Conservation (phyloP, 2,329 filamentous ascomycete genomes). For the Boeremia exigua region DNA sequence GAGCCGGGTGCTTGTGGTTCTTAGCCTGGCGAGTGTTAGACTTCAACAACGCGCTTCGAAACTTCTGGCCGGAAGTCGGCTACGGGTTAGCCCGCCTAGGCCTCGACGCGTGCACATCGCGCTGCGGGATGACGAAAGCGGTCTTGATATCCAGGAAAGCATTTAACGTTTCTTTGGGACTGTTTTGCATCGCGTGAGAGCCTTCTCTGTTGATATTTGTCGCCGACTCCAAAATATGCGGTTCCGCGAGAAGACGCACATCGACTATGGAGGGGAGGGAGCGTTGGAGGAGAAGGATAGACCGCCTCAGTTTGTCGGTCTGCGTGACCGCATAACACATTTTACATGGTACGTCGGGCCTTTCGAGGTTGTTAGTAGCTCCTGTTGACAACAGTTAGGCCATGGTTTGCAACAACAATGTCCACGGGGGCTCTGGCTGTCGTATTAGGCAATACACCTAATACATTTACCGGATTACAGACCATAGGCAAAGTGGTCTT, state of each 20-base stretch:
- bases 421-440: constrained; percentile 73
- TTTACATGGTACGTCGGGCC: constrained; percentile 28
- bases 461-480: constrained; percentile 67
- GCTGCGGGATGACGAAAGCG: constrained; percentile 18
- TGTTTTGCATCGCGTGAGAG: neutral
- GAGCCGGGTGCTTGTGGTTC: neutral
- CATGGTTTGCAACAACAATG: constrained; percentile 75
- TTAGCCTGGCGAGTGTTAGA: neutral
- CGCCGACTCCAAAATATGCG: constrained; percentile 18
- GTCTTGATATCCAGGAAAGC: neutral
- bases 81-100: constrained; percentile 6
- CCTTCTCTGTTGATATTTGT: neutral
- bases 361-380: neutral
- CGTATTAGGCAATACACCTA: constrained; percentile 67
- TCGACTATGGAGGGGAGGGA: constrained; percentile 14
- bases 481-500: constrained; percentile 72
- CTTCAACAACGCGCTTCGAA: neutral
- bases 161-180: neutral
- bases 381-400: constrained; percentile 10
- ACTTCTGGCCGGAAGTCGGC: constrained; percentile 14
- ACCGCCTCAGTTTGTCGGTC: constrained; percentile 25
- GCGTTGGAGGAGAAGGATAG: constrained; percentile 19
- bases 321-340: constrained; percentile 34
- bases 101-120: constrained; percentile 5
- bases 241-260: constrained; percentile 28